Evolutionary conservation across 495 filamentous ascomycete genomes (phyloP).

Genomic region (Geoglossum glabrum): DNA sequence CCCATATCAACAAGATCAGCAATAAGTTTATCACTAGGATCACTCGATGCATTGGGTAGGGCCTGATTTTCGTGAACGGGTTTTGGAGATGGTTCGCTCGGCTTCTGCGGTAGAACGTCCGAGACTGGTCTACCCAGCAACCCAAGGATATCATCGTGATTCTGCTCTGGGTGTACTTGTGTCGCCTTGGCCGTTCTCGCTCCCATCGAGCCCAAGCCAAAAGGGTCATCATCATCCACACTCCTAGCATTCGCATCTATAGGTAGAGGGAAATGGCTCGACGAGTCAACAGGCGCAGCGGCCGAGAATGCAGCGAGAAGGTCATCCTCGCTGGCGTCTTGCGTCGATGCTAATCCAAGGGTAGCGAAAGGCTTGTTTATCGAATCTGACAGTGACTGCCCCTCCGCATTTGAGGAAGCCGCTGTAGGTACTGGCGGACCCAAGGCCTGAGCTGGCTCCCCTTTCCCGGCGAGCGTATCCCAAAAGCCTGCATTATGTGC

Average conservation of each 20-base stretch:
- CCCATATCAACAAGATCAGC: constrained; percentile 92
- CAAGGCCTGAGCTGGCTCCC: not conserved
- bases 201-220: constrained; percentile 51
- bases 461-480: constrained; percentile 34
- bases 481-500: constrained; percentile 42
- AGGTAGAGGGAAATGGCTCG: constrained; percentile 37
- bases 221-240: constrained; percentile 55
- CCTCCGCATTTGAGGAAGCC: constrained; percentile 5
- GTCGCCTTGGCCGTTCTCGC: constrained; percentile 14
- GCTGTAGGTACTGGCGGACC: constrained; percentile 4
- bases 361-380: constrained; percentile 20
- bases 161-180: constrained; percentile 15
- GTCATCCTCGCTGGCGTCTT: constrained; percentile 32
- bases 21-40: constrained; percentile 49
- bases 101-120: constrained; percentile 34
- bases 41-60: constrained; percentile 5
- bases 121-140: constrained; percentile 73
- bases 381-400: constrained; percentile 12
- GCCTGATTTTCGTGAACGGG: not conserved
- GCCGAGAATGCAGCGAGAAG: constrained; percentile 43
- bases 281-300: constrained; percentile 37
- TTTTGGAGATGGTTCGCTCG: not conserved
- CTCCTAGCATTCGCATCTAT: constrained; percentile 6
- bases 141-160: constrained; percentile 76
- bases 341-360: constrained; percentile 9